Percentiles rank a stretch among this genome's conserved stretches.
Conservation (phyloP, 495 filamentous ascomycete species). For the Aspergillus heteromorphus region DNA sequence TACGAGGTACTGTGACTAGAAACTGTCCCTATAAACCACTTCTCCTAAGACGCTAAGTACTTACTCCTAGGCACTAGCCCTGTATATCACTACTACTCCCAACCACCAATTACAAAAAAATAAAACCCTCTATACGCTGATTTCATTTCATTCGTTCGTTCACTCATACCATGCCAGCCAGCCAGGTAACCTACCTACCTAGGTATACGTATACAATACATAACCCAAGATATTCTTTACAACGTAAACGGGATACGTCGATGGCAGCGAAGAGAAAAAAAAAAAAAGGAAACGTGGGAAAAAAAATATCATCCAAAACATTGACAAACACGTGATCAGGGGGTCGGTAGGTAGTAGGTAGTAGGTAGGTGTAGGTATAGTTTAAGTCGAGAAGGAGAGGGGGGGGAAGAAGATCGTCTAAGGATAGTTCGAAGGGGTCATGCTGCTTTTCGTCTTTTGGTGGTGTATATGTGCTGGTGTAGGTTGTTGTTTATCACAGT, state of each 20-base stretch:
- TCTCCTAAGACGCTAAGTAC: too few relatives aligned
- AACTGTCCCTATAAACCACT: too few relatives aligned
- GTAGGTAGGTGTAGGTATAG: background rate
- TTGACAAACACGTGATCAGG: background rate
- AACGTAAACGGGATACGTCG: slow-evolving; percentile 2
- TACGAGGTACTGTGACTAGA: too few relatives aligned
- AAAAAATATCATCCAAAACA: slow-evolving; percentile 1
- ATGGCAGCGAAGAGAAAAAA: slow-evolving; percentile 4
- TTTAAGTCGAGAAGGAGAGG: too few relatives aligned
- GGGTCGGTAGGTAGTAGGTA: background rate
- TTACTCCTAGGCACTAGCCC: too few relatives aligned
- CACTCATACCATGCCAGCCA: slow-evolving; percentile 31
- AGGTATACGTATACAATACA: too few relatives aligned
- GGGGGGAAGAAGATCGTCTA: background rate
- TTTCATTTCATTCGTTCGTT: slow-evolving; percentile 37
- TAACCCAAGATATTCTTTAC: slow-evolving; percentile 11
- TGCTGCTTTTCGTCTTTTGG: slow-evolving; percentile 6
- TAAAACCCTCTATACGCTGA: too few relatives aligned
- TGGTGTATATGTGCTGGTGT: slow-evolving; percentile 3
- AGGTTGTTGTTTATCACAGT: too few relatives aligned
- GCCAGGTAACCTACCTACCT: too few relatives aligned
- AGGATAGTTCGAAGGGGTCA: too few relatives aligned
- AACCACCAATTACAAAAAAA: too few relatives aligned
- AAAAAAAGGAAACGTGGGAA: slow-evolving; percentile 2
- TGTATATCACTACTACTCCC: too few relatives aligned